Evolutionary conservation across 1,284 basidiomycete species (phyloP).

Genomic region (Puccinia triticina): DNA sequence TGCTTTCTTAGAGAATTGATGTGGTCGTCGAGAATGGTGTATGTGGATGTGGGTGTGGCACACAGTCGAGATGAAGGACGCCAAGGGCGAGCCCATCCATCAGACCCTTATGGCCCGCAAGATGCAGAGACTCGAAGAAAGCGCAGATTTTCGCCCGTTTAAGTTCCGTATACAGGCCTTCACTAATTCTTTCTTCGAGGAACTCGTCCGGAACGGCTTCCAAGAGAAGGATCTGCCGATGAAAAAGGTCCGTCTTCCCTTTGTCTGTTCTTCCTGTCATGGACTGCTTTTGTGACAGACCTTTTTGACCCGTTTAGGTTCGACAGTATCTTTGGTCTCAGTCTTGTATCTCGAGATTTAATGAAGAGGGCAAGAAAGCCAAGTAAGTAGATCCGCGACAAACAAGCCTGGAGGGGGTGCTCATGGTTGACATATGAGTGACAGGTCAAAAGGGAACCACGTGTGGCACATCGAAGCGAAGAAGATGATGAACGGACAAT

Average conservation of each 20-base stretch:
- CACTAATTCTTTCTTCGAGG: slow-evolving; percentile 92
- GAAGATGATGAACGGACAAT: slow-evolving; percentile 74
- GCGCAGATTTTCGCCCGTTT: slow-evolving; percentile 94
- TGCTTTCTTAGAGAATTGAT: too few species aligned
- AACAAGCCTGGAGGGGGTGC: too few species aligned
- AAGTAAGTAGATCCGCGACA: slow-evolving; percentile 64
- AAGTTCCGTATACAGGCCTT: slow-evolving; percentile 99
- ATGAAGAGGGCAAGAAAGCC: slow-evolving; percentile 98
- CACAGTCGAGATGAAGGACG: slow-evolving; percentile 87
- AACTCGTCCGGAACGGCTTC: slow-evolving; percentile 67
- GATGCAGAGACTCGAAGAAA: slow-evolving; percentile 94
- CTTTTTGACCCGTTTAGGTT: too few species aligned
- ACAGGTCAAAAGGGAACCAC: slow-evolving; percentile 88
- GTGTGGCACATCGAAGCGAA: slow-evolving; percentile 98
- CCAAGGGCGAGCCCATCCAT: slow-evolving; percentile 94
- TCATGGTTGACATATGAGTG: neutral
- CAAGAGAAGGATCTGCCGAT: slow-evolving; percentile 65
- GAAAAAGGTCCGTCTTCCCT: slow-evolving; percentile 59
- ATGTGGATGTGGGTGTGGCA: too few species aligned
- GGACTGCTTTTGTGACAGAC: too few species aligned
- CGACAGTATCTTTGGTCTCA: slow-evolving; percentile 94
- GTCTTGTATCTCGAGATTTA: slow-evolving; percentile 92
- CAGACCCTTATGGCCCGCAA: slow-evolving; percentile 95
- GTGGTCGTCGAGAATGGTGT: too few species aligned
- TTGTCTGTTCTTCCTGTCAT: neutral